phyloP scores from a whole-genome alignment of 2,329 filamentous ascomycete genomes.

The Teratosphaeriaceae sp. region DNA sequence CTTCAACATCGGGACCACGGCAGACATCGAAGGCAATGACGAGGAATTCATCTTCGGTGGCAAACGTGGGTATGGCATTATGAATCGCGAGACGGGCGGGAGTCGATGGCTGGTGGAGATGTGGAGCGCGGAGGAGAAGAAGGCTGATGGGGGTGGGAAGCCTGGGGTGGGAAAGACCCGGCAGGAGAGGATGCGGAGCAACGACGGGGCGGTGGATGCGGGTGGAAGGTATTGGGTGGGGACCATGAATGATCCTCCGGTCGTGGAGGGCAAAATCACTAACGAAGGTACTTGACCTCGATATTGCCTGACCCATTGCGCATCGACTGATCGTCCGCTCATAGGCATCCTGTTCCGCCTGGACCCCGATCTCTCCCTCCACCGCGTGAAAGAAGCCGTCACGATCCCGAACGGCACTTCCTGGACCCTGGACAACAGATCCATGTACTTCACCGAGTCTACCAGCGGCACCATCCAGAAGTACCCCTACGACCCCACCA shows the following conservation, averaged over 20 bases:
- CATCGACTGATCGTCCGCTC: background rate
- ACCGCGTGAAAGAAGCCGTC: slow-evolving; percentile 43
- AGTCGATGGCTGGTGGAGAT: slow-evolving; percentile 52
- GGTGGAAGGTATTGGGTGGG: slow-evolving; percentile 80
- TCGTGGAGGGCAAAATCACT: slow-evolving; percentile 21
- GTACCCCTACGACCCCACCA: slow-evolving; percentile 64
- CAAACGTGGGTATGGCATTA: slow-evolving; percentile 74
- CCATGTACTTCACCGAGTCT: slow-evolving; percentile 79
- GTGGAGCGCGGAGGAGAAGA: slow-evolving; percentile 47
- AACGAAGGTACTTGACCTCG: slow-evolving; percentile 33
- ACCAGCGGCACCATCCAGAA: slow-evolving; percentile 62
- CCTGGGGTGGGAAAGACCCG: slow-evolving; percentile 30
- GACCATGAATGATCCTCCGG: slow-evolving; percentile 72
- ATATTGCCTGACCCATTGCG: background rate
- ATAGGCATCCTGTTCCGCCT: slow-evolving; percentile 69
- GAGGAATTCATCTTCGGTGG: slow-evolving; percentile 68
- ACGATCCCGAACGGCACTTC: slow-evolving; percentile 80
- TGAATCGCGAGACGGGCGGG: slow-evolving; percentile 56
- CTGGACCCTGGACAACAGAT: slow-evolving; percentile 67
- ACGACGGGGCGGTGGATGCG: slow-evolving; percentile 77
- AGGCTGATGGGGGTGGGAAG: slow-evolving; percentile 27
- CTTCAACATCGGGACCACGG: slow-evolving; percentile 56
- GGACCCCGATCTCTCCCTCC: slow-evolving; percentile 53
- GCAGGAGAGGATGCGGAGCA: slow-evolving; percentile 52
- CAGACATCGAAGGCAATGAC: slow-evolving; percentile 65